A percentile compares a stretch with the other conserved stretches of the same genome.
phyloP scores from a whole-genome alignment of 2,329 filamentous ascomycete species.

The Sporothrix pseudoabietina region DNA sequence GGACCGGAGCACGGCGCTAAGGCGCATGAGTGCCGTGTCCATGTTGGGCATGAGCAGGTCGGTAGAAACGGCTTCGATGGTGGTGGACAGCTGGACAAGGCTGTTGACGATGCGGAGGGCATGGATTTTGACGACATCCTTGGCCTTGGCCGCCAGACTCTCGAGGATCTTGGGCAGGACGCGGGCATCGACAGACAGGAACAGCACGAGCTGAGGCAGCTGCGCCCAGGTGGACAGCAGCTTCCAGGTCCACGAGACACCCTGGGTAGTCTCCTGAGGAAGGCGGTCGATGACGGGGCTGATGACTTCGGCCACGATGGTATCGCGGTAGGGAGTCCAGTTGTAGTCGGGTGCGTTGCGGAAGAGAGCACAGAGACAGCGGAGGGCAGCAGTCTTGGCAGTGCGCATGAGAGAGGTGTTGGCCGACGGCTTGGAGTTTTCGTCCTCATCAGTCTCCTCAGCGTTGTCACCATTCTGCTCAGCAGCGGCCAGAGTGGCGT shows the following conservation, averaged over 20 bases:
- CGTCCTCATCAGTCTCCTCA: conserved; percentile 35
- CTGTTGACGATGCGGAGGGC: conserved; percentile 74
- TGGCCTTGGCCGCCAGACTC: conserved; percentile 64
- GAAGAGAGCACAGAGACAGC: conserved; percentile 80
- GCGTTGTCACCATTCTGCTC: conserved; percentile 44
- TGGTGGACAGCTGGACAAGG: conserved; percentile 62
- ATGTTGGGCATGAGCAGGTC: conserved; percentile 58
- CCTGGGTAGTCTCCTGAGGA: conserved; percentile 82
- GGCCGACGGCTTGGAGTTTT: background rate
- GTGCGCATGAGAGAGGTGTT: conserved; percentile 63
- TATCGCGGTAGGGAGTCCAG: conserved; percentile 70
- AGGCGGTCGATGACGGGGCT: conserved; percentile 76
- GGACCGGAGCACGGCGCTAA: conserved; percentile 30
- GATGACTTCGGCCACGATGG: conserved; percentile 74
- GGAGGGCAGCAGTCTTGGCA: conserved; percentile 72
- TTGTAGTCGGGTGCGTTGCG: conserved; percentile 67
- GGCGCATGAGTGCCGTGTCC: conserved; percentile 55
- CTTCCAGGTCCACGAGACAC: conserved; percentile 78
- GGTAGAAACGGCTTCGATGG: conserved; percentile 53
- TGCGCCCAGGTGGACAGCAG: conserved; percentile 81
- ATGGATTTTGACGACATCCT: conserved; percentile 84
- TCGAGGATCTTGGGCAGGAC: conserved; percentile 73
- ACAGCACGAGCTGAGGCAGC: conserved; percentile 64
- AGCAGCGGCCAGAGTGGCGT: conserved; percentile 31
- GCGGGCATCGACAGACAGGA: conserved; percentile 63